Evolutionary conservation across 176 grass and related monocot genomes (phyloP).

Genomic region (Echinochloa phyllopogon): DNA sequence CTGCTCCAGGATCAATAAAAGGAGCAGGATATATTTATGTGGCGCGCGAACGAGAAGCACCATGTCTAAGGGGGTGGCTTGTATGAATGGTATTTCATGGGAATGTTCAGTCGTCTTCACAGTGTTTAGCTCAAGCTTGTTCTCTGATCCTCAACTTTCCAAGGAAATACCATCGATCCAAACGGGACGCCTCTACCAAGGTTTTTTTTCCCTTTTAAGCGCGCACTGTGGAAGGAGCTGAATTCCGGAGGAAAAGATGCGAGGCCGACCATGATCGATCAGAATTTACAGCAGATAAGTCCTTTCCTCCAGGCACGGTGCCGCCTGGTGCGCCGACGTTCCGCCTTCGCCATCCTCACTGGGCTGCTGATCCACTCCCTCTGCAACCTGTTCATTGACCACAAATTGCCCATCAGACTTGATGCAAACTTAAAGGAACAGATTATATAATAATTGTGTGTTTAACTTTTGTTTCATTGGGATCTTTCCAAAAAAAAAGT

Average conservation of each 20-base stretch:
- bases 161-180: conserved; percentile 15
- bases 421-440: background rate
- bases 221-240: background rate
- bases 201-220: background rate
- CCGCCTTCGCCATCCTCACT: conserved; percentile 83
- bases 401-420: background rate
- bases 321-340: conserved; percentile 49
- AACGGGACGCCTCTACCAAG: background rate
- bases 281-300: conserved; percentile 85
- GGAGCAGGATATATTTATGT: conserved; percentile 5
- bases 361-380: conserved; percentile 84
- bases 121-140: no score
- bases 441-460: no score
- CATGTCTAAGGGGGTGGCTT: background rate
- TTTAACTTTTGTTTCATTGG: no score
- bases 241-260: background rate
- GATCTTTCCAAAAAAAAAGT: background rate
- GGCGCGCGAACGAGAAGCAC: background rate
- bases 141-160: background rate
- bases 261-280: background rate
- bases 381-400: conserved; percentile 62
- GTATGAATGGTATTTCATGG: background rate
- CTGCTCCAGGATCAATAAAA: conserved; percentile 44
- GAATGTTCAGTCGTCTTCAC: background rate
- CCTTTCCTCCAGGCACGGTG: conserved; percentile 54